These are phyloP conservation scores for Musa troglodytarum DNA, from an alignment of 176 grass and related monocot genomes.

Conservation along the genomic window DNA sequence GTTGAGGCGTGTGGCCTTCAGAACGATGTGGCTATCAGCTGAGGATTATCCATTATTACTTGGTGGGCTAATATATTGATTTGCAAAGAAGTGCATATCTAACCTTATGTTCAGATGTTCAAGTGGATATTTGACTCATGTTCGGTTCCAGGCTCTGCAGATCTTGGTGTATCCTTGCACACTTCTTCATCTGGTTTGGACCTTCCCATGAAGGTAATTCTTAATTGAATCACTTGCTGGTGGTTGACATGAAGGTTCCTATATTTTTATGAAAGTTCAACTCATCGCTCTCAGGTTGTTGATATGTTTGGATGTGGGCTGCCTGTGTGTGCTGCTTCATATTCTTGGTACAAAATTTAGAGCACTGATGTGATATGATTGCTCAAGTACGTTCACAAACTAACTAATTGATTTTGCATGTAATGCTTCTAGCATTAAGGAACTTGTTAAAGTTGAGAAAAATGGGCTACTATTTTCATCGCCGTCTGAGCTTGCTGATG, in stretches of 20 bases:
- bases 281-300: conserved; percentile 52
- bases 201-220: conserved; percentile 90
- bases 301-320: conserved; percentile 99
- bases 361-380: conserved; percentile 10
- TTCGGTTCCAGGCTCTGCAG: conserved; percentile 54
- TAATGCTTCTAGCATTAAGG: conserved; percentile 56
- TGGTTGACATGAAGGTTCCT: background rate
- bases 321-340: conserved; percentile 95
- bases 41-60: conserved; percentile 95
- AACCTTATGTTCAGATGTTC: background rate
- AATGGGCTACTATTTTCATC: conserved; percentile 93
- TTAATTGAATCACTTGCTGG: background rate
- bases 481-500: conserved; percentile 88
- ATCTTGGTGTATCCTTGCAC: conserved; percentile 87
- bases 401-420: conserved; percentile 23
- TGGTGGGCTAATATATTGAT: conserved; percentile 36
- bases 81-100: conserved; percentile 5
- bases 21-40: conserved; percentile 91
- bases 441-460: conserved; percentile 76
- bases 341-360: conserved; percentile 62
- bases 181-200: conserved; percentile 90
- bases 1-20: conserved; percentile 74
- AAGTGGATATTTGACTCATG: background rate
- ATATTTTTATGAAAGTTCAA: background rate
- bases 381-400: background rate